A percentile compares a stretch with the other conserved stretches of the same genome.
phyloP scores from a whole-genome alignment of 805 yeast genomes.

The Metschnikowia orientalis region DNA sequence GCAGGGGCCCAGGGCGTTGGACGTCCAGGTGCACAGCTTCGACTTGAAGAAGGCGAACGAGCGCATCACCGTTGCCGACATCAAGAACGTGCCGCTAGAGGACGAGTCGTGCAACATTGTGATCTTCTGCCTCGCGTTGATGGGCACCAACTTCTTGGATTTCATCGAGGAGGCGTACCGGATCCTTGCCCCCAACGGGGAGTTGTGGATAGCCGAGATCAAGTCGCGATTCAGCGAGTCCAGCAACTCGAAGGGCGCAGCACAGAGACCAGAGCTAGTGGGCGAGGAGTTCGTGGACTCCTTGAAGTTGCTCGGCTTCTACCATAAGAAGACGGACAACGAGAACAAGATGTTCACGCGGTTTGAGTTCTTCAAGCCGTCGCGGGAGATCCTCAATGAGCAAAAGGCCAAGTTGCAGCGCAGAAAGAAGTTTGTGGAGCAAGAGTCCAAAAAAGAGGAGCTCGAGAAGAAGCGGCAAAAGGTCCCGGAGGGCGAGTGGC shows the following conservation, averaged over 20 bases:
- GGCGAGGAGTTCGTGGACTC: conserved; percentile 80
- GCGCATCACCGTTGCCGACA: conserved; percentile 94
- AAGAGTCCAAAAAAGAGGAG: conserved; percentile 58
- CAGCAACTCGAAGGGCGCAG: conserved; percentile 20
- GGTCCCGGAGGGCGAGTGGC: conserved; percentile 77
- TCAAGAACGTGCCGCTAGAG: conserved; percentile 78
- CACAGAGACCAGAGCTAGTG: conserved; percentile 33
- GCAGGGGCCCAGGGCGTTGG: conserved; percentile 33
- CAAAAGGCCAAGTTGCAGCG: conserved; percentile 57
- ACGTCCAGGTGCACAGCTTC: conserved; percentile 75
- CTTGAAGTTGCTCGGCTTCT: conserved; percentile 74
- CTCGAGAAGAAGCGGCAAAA: conserved; percentile 50
- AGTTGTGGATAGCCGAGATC: conserved; percentile 96
- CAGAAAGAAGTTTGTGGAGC: conserved; percentile 65
- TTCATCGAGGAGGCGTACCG: conserved; percentile 88
- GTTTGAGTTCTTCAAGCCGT: conserved; percentile 90
- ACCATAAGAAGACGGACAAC: conserved; percentile 83
- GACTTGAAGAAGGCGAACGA: conserved; percentile 88
- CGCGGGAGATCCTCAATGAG: conserved; percentile 61
- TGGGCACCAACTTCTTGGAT: conserved; percentile 96
- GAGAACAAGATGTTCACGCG: conserved; percentile 89
- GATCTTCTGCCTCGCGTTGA: conserved; percentile 88
- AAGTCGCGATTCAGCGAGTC: conserved; percentile 81
- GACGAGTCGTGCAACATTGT: conserved; percentile 81
- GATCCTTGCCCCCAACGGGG: conserved; percentile 84